These are phyloP conservation scores for Ogataea nitratoaversa DNA, from an alignment of 805 yeast species.

Conservation along the genomic window DNA sequence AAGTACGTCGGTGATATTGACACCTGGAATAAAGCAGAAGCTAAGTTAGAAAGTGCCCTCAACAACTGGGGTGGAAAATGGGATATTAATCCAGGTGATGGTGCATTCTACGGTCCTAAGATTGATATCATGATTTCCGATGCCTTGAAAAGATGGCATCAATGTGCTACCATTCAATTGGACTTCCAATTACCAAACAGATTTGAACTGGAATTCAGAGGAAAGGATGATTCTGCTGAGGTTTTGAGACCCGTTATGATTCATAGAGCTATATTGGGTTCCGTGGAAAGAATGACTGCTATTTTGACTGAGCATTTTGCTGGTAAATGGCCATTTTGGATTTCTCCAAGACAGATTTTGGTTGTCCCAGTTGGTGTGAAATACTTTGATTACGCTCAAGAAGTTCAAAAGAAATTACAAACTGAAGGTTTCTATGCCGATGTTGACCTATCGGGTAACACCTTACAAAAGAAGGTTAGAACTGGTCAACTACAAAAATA, in stretches of 20 bases:
- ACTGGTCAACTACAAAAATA: constrained; percentile 91
- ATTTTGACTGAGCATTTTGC: constrained; percentile 96
- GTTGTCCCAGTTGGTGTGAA: constrained; percentile 97
- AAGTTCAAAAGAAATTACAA: constrained; percentile 65
- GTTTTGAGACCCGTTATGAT: constrained; percentile 94
- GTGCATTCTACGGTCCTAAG: constrained; percentile 95
- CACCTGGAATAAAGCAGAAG: constrained; percentile 92
- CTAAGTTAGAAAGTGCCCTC: constrained; percentile 75
- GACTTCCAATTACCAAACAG: constrained; percentile 97
- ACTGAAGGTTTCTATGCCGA: constrained; percentile 84
- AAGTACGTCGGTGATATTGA: constrained; percentile 91
- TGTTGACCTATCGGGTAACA: constrained; percentile 90
- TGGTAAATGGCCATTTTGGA: constrained; percentile 99
- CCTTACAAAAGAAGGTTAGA: constrained; percentile 97
- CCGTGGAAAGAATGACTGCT: constrained; percentile 99
- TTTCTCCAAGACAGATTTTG: constrained; percentile 96
- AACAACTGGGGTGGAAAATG: constrained; percentile 83
- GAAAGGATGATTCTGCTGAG: constrained; percentile 56
- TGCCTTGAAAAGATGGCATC: constrained; percentile 95
- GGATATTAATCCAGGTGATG: constrained; percentile 96
- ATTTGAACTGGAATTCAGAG: constrained; percentile 84
- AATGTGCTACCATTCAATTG: constrained; percentile 97
- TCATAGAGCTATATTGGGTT: constrained; percentile 97
- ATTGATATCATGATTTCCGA: constrained; percentile 95
- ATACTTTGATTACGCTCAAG: constrained; percentile 84